phyloP scores from a whole-genome alignment of 2,329 filamentous ascomycete species.

The Amphichorda felina region DNA sequence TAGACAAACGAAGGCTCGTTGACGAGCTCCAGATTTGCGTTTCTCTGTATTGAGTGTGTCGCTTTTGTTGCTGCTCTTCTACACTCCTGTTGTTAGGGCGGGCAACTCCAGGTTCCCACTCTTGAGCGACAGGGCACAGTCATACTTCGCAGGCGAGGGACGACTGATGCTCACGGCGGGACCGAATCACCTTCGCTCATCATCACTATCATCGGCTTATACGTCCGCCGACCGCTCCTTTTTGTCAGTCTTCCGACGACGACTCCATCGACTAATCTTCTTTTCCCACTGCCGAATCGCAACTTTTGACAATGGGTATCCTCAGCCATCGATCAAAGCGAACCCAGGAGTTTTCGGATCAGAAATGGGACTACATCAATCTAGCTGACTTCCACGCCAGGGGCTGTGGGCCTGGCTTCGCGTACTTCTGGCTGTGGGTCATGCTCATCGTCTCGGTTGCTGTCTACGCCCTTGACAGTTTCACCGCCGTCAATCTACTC shows the following conservation, averaged over 20 bases:
- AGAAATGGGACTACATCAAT: slow-evolving; percentile 87
- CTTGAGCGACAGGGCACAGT: slow-evolving; percentile 1
- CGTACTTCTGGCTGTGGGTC: slow-evolving; percentile 77
- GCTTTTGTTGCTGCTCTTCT: no score
- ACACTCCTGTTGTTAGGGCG: no score
- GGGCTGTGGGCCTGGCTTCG: slow-evolving; percentile 65
- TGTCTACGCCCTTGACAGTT: slow-evolving; percentile 83
- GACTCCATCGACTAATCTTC: not conserved
- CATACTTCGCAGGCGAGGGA: slow-evolving; percentile 3
- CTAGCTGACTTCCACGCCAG: slow-evolving; percentile 70
- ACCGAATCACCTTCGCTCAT: not conserved
- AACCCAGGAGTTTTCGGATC: slow-evolving; percentile 64
- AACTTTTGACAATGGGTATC: slow-evolving; percentile 46
- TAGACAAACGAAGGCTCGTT: not conserved
- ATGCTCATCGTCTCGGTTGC: slow-evolving; percentile 67
- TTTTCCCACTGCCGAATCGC: not conserved
- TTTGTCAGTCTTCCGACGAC: no score
- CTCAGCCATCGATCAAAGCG: slow-evolving; percentile 48
- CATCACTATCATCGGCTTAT: not conserved
- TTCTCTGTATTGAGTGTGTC: no score
- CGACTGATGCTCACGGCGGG: slow-evolving; percentile 5
- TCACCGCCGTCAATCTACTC: slow-evolving; percentile 84
- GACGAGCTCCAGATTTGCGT: no score
- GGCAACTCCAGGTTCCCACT: not conserved
- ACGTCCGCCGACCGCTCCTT: not conserved